phyloP scores from a whole-genome alignment of 805 yeast genomes.

The Saccharomycopsis guyanensis region DNA sequence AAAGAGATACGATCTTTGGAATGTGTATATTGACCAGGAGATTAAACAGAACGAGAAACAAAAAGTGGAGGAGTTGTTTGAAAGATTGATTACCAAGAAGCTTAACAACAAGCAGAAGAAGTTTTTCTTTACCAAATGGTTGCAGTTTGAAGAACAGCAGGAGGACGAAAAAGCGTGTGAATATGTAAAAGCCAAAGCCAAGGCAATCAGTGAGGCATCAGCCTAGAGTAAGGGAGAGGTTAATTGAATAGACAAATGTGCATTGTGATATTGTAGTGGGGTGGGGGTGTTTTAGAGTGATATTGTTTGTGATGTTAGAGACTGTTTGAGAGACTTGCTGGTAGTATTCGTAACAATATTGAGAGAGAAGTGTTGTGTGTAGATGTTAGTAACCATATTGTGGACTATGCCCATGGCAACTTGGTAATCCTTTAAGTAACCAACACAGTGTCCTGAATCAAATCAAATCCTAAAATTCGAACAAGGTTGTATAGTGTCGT shows the following conservation, averaged over 20 bases:
- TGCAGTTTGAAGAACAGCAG: constrained; percentile 62
- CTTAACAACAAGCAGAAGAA: constrained; percentile 84
- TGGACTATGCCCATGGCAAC: too few relatives aligned
- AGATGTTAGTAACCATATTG: too few relatives aligned
- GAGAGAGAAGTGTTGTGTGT: too few relatives aligned
- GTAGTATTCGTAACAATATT: too few relatives aligned
- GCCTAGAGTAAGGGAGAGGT: not conserved
- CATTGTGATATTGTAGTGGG: too few relatives aligned
- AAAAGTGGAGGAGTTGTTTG: constrained; percentile 72
- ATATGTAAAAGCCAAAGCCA: constrained; percentile 86
- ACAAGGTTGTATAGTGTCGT: not conserved
- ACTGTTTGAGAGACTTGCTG: too few relatives aligned
- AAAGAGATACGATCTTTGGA: constrained; percentile 90
- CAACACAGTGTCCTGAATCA: not conserved
- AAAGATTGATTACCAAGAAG: constrained; percentile 62
- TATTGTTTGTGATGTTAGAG: too few relatives aligned
- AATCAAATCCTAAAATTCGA: not conserved
- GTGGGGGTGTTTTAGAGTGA: too few relatives aligned
- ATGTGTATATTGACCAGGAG: constrained; percentile 90
- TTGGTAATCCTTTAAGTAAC: too few relatives aligned
- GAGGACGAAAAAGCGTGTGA: constrained; percentile 66
- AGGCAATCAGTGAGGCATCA: constrained; percentile 12
- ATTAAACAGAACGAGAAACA: constrained; percentile 59
- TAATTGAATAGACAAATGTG: not conserved
- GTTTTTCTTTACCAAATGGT: constrained; percentile 92